Evolutionary conservation across 345 rosid species (phyloP).

Genomic region (Pugionium dolabratum): DNA sequence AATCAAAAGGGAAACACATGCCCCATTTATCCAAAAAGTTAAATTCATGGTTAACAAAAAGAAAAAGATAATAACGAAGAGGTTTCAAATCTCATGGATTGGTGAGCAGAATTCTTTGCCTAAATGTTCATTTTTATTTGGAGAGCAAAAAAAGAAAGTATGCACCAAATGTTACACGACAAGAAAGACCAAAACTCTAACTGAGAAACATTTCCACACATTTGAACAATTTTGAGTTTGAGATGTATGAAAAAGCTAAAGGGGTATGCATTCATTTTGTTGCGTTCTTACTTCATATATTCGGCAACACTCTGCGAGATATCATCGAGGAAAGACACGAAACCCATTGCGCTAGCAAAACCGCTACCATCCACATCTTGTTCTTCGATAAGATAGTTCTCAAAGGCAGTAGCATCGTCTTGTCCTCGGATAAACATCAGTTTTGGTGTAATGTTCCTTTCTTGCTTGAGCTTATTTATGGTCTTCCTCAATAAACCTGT

Average conservation of each 20-base stretch:
- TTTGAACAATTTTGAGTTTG: not conserved
- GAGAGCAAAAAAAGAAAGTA: no score
- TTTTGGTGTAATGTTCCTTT: slow-evolving; percentile 80
- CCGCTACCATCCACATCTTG: slow-evolving; percentile 93
- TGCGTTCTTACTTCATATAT: slow-evolving; percentile 62
- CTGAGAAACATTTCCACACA: no score
- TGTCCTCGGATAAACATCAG: slow-evolving; percentile 77
- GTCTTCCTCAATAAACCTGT: slow-evolving; percentile 74
- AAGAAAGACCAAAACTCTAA: not conserved
- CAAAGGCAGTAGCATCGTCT: slow-evolving; percentile 78
- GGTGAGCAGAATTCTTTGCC: no score
- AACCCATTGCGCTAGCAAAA: slow-evolving; percentile 82
- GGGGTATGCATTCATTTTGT: not conserved
- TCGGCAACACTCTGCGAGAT: slow-evolving; percentile 75
- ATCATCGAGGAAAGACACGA: slow-evolving; percentile 91
- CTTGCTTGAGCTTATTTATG: slow-evolving; percentile 88
- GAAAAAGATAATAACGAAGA: no score
- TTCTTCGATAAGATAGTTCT: slow-evolving; percentile 92
- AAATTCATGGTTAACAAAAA: no score
- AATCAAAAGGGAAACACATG: no score
- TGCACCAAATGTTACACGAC: no score
- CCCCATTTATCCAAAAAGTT: no score
- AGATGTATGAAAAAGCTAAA: not conserved
- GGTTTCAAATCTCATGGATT: no score
- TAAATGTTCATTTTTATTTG: no score